Base-by-base conservation (phyloP, 2,329 filamentous ascomycete species). In the Dryadomyces quercivorus region DNA sequence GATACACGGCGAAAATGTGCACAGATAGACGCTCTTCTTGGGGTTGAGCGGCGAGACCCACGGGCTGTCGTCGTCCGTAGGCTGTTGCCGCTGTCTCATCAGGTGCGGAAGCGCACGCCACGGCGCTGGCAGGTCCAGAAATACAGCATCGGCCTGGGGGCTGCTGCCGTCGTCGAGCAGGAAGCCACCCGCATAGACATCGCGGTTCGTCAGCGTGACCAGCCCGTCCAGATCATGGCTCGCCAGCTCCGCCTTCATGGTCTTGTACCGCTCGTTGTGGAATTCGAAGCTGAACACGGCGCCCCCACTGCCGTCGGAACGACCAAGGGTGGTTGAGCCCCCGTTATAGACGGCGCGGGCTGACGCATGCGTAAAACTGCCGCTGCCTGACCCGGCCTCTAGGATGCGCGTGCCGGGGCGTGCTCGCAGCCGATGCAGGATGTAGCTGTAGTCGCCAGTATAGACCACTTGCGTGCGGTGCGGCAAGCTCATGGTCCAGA, bases 1-100 rank as follows among this genome's bases (percentile, higher is more conserved):
- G 60, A 98, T 94, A 69, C 93, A 98, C 0, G 93, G 93, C 1
- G 87, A 94, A 71, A 98, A 98, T 0, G 90, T 94, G 72, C 93
- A 98, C 54, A 98, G 78, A 64, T 93, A 78, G 1, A 85, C 81
- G 5, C 85, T 78, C 45, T 80, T 77, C n/a, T 77, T 75, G 0
- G 88, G 82, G 60, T 93, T 84, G 12, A 97, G 75, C 0, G 80
- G 76, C 0, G 80, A 84, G 16, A 76, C 65, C 72, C 77, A 82
- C 5, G 13, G 15, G 45, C 70, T 68, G 38, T 59, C 55, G 12
- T 58, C 52, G n/a, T 9, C 16, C 42, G n/a, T n/a, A 16, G 7
- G 40, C 9, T 3, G 4, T 58, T 53, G 59, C 36, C 61, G 56
- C 21, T 67, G 72, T 55, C 87, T 76, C 1, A 84, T 81, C n/a